phyloP scores from a whole-genome alignment of 73 alveolate species.

The Stentor roeselii region DNA sequence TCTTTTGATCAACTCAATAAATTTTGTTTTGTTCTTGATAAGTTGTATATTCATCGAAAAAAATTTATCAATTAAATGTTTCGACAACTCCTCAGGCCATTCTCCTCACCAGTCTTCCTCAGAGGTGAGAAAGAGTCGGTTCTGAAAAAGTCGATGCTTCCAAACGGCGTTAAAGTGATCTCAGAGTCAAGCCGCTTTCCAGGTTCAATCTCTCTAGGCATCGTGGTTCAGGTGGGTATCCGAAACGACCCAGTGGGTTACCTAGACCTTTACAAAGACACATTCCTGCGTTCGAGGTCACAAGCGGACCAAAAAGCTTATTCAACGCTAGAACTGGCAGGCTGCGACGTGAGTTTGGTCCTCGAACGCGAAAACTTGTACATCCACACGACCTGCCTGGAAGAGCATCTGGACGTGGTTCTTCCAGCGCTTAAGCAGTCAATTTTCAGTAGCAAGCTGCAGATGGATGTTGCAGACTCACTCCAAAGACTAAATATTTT shows the following conservation, averaged over 20 bases:
- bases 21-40: no score
- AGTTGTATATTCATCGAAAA: no score
- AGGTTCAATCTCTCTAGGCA: not conserved
- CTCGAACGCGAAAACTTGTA: not conserved
- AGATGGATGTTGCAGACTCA: not conserved
- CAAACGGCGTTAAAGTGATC: not conserved
- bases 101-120: not conserved
- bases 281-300: not conserved
- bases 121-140: not conserved
- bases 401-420: not conserved
- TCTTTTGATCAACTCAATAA: no score
- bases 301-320: not conserved
- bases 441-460: not conserved
- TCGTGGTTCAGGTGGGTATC: not conserved
- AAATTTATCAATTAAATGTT: no score
- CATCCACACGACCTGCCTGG: not conserved
- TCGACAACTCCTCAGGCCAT: not conserved
- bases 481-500: not conserved
- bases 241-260: not conserved
- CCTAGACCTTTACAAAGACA: not conserved
- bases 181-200: not conserved
- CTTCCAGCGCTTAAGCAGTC: not conserved
- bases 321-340: not conserved
- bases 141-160: not conserved
- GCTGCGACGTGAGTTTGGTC: not conserved